Base-by-base conservation (phyloP, 371 early-diverging fungal genomes). In the Mucor lusitanicus region DNA sequence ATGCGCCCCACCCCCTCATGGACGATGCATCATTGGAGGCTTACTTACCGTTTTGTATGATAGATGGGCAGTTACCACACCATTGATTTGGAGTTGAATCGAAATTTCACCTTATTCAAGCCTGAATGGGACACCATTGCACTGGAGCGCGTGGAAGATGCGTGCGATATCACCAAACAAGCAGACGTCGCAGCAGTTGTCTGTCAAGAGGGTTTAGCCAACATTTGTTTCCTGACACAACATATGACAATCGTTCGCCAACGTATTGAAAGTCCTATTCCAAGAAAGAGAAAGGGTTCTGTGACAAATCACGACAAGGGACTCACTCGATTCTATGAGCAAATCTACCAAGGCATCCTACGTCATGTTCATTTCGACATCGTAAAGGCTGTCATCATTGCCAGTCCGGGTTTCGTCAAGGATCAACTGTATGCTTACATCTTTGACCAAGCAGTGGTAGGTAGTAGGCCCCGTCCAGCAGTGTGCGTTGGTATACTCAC, bases 101-200 rank as follows among this genome's bases (percentile, higher is more conserved):
- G 94, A 61, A 89, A 89, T 54, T 95, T 97, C 65, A 94, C 95
- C 0, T 72, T 99, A 30, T 75, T 81, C 48, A 99, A 99, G 78
- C 79, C 85, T 30, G 93, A 94, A 65, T 99, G 98, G 98, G 99
- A 99, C 75, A 79, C 87, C 6, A 94, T 99, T 59, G 85, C 94
- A 27, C 79, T 97, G 55, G 94, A 96, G 63, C 87, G 97, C 50
- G 90, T 99, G 28, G 84, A 91, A 23, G 90, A 91, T 67, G 92
- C 95, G 6, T 97, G 96, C 74, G 95, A 99, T 81, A 84, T 96
- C 23, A 85, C 94, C 15, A 91, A 91, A 63, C 91, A 92, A 69
- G 98, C 98, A 4, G 98, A 99, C 64, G 90, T 97, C 2, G 97
- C 93, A 0, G 99, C 98, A 4, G 88, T 99, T 19, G 94, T 97